Evolutionary conservation across 352 stramenopile species (phyloP), one percentile per base, ranked within the genome.

Genomic region (Phytophthora chlamydospora): DNA sequence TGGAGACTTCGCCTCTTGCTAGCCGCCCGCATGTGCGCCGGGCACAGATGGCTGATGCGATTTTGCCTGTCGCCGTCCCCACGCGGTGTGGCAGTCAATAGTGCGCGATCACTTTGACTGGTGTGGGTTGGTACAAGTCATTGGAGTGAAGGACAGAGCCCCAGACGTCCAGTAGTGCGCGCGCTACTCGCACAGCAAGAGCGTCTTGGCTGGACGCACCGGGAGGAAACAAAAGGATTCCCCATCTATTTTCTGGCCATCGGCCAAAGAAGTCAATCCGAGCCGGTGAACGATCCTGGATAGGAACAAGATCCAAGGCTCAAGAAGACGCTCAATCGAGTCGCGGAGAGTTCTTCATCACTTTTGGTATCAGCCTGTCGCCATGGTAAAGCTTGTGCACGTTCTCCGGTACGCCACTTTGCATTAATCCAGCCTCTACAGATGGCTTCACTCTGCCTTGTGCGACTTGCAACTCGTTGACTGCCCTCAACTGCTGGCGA

Each of bases 211-310:
- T 68, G 60, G 42, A 57, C 59, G 42, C 31, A 43, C 6, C 33
- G 3, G 13, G 50, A 50, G 27, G 12, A 51, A 42, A 38, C 35
- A 53, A 68, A 52, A 29, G 29, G 45, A 58, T 58, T 55, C 8
- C 27, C n/a, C 13, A 51, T 46, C 46, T 59, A 60, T 69, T 69
- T 55, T 69, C 61, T 69, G 61, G 11, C 21, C 46, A 56, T 45
- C 54, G 14, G 19, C 16, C 36, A 60, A 42, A 17, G 11, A n/a
- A 62, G 16, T 43, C 40, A 38, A 38, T 14, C 38, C n/a, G 49
- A 57, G 49, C n/a, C 24, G 32, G 12, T 41, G 42, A n/a, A n/a
- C 10, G 27, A 24, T 42, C 12, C 36, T 42, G 21, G 21, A 24
- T 24, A 24, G 1, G 24, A 29, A 29, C 24, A 29, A 29, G 24